A percentile compares a stretch with the other conserved stretches of the same genome.
These are phyloP conservation scores for Mikania micrantha DNA, from an alignment of 129 eudicot species.

Conservation along the genomic window DNA sequence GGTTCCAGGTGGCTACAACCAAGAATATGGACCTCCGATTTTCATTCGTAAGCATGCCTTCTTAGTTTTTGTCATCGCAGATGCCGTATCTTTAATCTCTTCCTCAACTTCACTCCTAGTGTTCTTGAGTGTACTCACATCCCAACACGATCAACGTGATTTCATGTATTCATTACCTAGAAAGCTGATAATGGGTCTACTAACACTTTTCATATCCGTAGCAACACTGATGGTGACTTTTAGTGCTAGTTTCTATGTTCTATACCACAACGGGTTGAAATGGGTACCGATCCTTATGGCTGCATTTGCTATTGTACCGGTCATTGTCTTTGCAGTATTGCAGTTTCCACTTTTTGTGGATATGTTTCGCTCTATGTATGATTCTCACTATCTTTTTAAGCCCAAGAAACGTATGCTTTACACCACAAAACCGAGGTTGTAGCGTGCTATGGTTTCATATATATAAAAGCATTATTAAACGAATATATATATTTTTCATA, in stretches of 20 bases:
- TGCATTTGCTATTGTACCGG: background rate
- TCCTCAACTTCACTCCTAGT: too few relatives aligned
- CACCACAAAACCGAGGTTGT: background rate
- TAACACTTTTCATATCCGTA: conserved; percentile 4
- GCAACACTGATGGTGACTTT: conserved; percentile 12
- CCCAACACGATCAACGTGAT: too few relatives aligned
- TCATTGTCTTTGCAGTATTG: background rate
- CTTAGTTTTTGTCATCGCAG: conserved; percentile 11
- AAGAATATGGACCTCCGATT: conserved; percentile 7
- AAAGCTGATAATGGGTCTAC: conserved; percentile 7
- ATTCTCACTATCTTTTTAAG: too few relatives aligned
- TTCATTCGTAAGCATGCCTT: background rate
- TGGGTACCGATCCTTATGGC: conserved; percentile 2
- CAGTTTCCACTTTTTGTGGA: too few relatives aligned
- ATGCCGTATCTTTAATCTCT: conserved; percentile 17
- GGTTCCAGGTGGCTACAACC: too few relatives aligned
- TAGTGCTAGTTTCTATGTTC: too few relatives aligned
- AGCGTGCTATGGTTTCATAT: background rate
- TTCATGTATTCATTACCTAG: too few relatives aligned
- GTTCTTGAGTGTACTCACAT: too few relatives aligned
- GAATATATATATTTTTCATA: too few relatives aligned
- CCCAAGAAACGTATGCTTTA: background rate
- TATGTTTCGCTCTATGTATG: too few relatives aligned
- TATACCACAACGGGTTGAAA: background rate
- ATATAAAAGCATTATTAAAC: too few relatives aligned